Percentiles rank a stretch among this genome's conserved stretches.
Evolutionary conservation across 2,329 filamentous ascomycete genomes (phyloP).

Genomic region (Epichloe sibirici): DNA sequence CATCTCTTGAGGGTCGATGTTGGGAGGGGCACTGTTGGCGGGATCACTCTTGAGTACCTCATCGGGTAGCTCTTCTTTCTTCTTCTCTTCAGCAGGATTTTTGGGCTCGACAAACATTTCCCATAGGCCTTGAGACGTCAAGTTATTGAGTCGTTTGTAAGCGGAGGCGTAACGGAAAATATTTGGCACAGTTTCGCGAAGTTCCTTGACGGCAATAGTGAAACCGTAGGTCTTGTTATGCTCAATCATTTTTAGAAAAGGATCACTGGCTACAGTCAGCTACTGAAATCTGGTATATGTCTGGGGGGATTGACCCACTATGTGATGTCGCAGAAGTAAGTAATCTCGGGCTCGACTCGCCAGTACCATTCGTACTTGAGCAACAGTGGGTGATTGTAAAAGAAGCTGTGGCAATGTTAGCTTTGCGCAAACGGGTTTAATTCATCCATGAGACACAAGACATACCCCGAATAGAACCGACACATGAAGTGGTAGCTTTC

Average conservation of each 20-base stretch:
- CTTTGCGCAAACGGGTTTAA: background rate
- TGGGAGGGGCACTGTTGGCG: conserved; percentile 54
- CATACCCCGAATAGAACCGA: conserved; percentile 92
- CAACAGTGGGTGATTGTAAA: conserved; percentile 92
- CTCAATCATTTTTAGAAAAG: conserved; percentile 89
- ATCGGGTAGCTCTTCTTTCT: conserved; percentile 61
- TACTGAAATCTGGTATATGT: background rate
- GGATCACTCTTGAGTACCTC: conserved; percentile 70
- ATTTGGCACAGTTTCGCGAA: conserved; percentile 95
- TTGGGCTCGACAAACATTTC: conserved; percentile 89
- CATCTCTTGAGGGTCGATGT: conserved; percentile 87
- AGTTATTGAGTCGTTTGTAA: conserved; percentile 85
- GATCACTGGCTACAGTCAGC: conserved; percentile 38
- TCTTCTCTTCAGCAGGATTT: conserved; percentile 49
- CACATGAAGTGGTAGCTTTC: conserved; percentile 99
- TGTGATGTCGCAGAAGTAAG: conserved; percentile 99
- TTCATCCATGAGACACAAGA: conserved; percentile 6
- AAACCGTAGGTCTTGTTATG: conserved; percentile 97
- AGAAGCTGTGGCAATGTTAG: conserved; percentile 48
- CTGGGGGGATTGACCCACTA: conserved; percentile 46
- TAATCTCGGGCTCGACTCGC: conserved; percentile 97
- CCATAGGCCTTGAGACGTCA: conserved; percentile 88
- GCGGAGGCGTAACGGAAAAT: conserved; percentile 98
- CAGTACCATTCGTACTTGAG: conserved; percentile 99
- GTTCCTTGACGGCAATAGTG: conserved; percentile 95